Conservation (phyloP, 2,329 filamentous ascomycete species). For the Fulvia fulva region DNA sequence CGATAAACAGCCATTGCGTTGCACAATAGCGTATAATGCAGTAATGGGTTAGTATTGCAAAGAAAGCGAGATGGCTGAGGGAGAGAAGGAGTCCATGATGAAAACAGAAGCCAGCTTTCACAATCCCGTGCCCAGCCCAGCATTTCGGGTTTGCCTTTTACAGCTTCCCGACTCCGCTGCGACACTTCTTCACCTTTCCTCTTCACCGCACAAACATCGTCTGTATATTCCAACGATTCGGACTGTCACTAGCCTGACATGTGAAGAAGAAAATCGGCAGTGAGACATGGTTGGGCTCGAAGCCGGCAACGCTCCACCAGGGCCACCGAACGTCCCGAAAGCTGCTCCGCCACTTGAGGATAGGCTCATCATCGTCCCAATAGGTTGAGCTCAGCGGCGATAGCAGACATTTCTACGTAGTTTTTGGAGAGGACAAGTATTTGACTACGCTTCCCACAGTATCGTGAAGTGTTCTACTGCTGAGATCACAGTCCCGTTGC, state of each 20-base stretch:
- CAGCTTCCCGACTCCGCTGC: background rate
- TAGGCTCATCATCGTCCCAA: constrained; percentile 5
- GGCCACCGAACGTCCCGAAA: background rate
- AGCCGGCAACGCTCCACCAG: background rate
- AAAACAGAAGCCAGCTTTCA: background rate
- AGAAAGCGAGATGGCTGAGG: no score
- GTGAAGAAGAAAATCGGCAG: background rate
- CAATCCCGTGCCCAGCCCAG: background rate
- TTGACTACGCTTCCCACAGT: background rate
- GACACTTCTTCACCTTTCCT: background rate
- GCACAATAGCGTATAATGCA: background rate
- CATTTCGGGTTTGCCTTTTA: background rate
- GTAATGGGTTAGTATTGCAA: no score
- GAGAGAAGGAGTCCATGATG: no score
- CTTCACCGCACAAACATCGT: background rate
- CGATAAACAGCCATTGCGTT: no score
- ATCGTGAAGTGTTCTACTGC: background rate
- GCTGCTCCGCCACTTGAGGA: constrained; percentile 6
- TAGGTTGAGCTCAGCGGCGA: constrained; percentile 1
- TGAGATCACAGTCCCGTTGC: background rate
- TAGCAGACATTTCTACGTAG: constrained; percentile 4
- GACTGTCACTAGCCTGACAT: background rate
- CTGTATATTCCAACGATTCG: background rate
- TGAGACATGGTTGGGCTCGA: background rate
- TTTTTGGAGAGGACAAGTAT: background rate